Conservation (phyloP, 2,329 filamentous ascomycete genomes). For the Stagonosporopsis cucurbitacearum region DNA sequence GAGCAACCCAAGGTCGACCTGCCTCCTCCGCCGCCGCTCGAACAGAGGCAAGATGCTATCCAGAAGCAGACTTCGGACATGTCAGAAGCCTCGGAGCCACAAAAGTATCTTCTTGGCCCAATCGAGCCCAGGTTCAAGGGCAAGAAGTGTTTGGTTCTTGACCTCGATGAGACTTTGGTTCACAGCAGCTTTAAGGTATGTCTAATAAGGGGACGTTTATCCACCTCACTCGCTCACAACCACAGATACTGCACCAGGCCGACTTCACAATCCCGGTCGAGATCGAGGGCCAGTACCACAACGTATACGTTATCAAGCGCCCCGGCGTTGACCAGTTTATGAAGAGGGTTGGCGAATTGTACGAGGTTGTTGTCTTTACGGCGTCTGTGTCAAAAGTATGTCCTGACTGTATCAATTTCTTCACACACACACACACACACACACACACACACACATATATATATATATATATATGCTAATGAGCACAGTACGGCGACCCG, state of each 20-base stretch:
- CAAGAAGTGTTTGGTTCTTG: constrained; percentile 91
- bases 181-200: constrained; percentile 98
- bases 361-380: constrained; percentile 98
- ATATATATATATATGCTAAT: constrained; percentile 26
- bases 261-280: constrained; percentile 99
- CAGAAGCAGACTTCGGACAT: constrained; percentile 51
- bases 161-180: constrained; percentile 94
- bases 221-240: constrained; percentile 18
- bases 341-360: constrained; percentile 96
- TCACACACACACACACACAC: no score
- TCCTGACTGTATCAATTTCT: not conserved
- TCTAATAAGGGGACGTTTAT: not conserved
- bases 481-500: constrained; percentile 84
- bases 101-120: constrained; percentile 80
- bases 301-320: constrained; percentile 98
- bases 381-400: constrained; percentile 94
- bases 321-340: constrained; percentile 99
- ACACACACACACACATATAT: no score
- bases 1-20: constrained; percentile 54
- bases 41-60: constrained; percentile 52
- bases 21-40: constrained; percentile 63
- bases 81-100: constrained; percentile 55
- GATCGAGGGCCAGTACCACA: constrained; percentile 98
- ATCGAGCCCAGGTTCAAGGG: constrained; percentile 80
- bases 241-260: constrained; percentile 91